Percentiles rank a stretch among this genome's conserved stretches.
Conservation (phyloP, 2,329 filamentous ascomycete species). For the Ophiobolus disseminans region DNA sequence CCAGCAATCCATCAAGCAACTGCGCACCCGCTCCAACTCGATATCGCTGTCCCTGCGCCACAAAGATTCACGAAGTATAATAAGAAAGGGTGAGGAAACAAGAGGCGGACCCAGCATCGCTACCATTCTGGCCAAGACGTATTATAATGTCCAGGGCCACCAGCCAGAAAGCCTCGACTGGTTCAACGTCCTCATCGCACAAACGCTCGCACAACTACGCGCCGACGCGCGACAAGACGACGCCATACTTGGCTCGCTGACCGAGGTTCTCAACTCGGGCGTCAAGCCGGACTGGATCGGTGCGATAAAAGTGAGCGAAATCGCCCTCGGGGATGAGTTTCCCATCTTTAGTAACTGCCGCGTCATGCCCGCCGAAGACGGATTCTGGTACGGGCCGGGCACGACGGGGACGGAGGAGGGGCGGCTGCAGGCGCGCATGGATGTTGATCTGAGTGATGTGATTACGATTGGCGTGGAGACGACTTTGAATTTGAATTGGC, state of each 20-base stretch:
- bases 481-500: conserved; percentile 92
- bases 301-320: conserved; percentile 90
- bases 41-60: conserved; percentile 42
- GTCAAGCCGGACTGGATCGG: conserved; percentile 90
- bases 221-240: conserved; percentile 92
- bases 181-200: conserved; percentile 97
- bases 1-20: conserved; percentile 41
- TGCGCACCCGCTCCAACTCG: conserved; percentile 44
- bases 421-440: conserved; percentile 90
- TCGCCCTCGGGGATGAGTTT: conserved; percentile 94
- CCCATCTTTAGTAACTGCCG: conserved; percentile 98
- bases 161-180: conserved; percentile 97
- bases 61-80: conserved; percentile 48
- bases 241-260: conserved; percentile 84
- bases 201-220: conserved; percentile 94
- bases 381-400: conserved; percentile 55
- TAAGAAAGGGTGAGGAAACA: conserved; percentile 53
- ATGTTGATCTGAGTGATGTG: conserved; percentile 95
- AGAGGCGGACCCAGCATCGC: conserved; percentile 80
- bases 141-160: conserved; percentile 94
- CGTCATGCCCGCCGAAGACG: conserved; percentile 88
- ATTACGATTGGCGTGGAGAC: conserved; percentile 95
- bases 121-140: conserved; percentile 94
- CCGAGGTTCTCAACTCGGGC: conserved; percentile 83
- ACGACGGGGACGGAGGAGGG: conserved; percentile 68